Base-by-base conservation (phyloP, 2,329 filamentous ascomycete species). In the Aspergillus tubingensis region DNA sequence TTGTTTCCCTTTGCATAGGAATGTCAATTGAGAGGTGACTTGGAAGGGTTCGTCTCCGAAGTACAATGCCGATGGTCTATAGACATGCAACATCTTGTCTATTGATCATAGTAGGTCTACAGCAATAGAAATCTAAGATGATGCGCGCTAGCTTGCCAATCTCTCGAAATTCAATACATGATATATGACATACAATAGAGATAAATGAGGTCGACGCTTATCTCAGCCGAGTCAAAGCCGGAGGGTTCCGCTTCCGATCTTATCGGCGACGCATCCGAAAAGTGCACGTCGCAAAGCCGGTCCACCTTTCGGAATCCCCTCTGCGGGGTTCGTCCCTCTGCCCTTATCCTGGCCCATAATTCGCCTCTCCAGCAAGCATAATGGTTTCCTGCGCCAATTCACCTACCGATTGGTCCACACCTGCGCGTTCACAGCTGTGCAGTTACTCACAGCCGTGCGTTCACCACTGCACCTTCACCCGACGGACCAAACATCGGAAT, bases 261-360 rank as follows among this genome's bases (percentile, higher is more conserved):
- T 61, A 65, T 66, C 61, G 59, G 54, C 50, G 13, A 30, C 61
- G 38, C 63, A 64, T 65, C 65, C 63, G 63, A 67, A 36, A 56
- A 55, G 38, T 15, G 8, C 13, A 30, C 43, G 44, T 36, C 11
- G 48, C 62, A 41, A 58, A 44, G 21, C 25, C 48, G 15, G 19
- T 51, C 39, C 38, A 25, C 21, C 32, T 50, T 50, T 50, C 47
- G 47, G 47, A 50, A 50, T 17, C 15, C 15, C 17, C 25, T 32
- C 47, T 50, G 47, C 47, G 47, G 47, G 47, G 47, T 32, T 50
- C 15, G 27, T 43, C 23, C 44, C 25, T 47, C 19, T 48, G 19
- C 21, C 44, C 19, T n/a, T n/a, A 48, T 48, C 21, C 23, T 27
- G 44, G 44, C 19, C 21, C 44, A 25, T 49, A 13, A 58, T 58